Percentiles rank a stretch among this genome's conserved stretches.
These are phyloP conservation scores for Coemansia interrupta DNA, from an alignment of 192 early-diverging fungal genomes.

Conservation along the genomic window DNA sequence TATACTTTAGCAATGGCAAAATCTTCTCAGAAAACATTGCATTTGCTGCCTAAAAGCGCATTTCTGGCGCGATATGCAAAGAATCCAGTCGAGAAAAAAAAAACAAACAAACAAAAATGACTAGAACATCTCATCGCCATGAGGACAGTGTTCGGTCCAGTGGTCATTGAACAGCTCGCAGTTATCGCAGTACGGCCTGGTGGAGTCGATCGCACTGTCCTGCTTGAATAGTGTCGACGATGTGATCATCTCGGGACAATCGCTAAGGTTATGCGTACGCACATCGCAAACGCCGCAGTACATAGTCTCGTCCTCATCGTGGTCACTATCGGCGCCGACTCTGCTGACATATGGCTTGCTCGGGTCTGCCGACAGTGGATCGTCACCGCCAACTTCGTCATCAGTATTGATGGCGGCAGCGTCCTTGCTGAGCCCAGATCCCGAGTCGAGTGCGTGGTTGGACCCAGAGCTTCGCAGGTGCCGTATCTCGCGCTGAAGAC, in stretches of 20 bases:
- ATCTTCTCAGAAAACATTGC: too few relatives aligned
- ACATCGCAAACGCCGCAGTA: conserved; percentile 72
- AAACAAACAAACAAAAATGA: background rate
- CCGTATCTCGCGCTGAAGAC: conserved; percentile 28
- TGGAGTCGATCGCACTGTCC: conserved; percentile 21
- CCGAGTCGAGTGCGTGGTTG: background rate
- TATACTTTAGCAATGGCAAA: too few relatives aligned
- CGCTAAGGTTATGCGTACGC: conserved; percentile 59
- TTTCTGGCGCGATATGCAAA: conserved; percentile 1
- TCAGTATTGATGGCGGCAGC: background rate
- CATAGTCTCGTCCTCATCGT: conserved; percentile 32
- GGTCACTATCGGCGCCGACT: background rate
- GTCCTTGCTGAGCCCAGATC: too few relatives aligned
- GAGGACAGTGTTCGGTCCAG: conserved; percentile 68
- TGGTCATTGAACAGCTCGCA: conserved; percentile 71
- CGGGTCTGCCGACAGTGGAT: background rate
- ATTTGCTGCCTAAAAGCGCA: too few relatives aligned
- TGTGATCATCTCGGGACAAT: conserved; percentile 47
- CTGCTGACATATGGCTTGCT: background rate
- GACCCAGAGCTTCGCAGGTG: conserved; percentile 8
- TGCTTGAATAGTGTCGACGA: conserved; percentile 34
- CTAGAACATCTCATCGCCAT: conserved; percentile 67
- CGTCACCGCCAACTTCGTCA: background rate
- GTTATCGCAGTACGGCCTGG: conserved; percentile 66
- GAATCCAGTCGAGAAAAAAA: background rate